Base-by-base conservation (phyloP, 192 early-diverging fungal species). In the Mortierella alpina region DNA sequence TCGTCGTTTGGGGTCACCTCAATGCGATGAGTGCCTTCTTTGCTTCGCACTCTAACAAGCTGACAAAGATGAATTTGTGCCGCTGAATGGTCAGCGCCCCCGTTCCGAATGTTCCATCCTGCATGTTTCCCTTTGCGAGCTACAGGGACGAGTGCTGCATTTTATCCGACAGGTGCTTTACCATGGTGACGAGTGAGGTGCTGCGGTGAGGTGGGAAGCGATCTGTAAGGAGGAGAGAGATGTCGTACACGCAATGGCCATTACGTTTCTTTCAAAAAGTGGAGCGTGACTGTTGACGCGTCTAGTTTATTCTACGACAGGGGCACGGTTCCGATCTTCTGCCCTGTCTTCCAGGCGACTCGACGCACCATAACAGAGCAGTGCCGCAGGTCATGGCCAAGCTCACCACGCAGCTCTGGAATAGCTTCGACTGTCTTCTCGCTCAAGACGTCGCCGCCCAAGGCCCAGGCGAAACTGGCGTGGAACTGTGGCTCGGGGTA, bases 11-110 rank as follows among this genome's bases (percentile, higher is more conserved):
- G 84, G 45, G 92, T 87, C 45, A 90, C 77, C 15, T 91, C 85
- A 7, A 95, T 75, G 39, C 94, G 84, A 63, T 75, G 59, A 67
- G 91, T 92, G 20, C 92, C 93, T 17, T 92, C 91, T 52, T 91
- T 90, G 23, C 89, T 86, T 50, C 93, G 88, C 63, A 95, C 72
- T 63, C 94, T 88, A 40, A 95, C 85, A 47, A 93, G 84, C 91
- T 91, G 44, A 59, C 62, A 63, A 22, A 23, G 40, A 31, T 10
- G 58, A 57, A 39, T 18, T 18, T 10, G 54, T 39, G 5, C n/a
- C n/a, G 12, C 4, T 42, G 7, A 44, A 20, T 2, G 13, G 48
- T 63, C 57, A 59, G 57, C 17, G 3, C 15, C 18, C 18, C 52
- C 52, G 39, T 41, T 15, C 44, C 17, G 54, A 15, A 10, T 39